These are phyloP conservation scores for Mycena rosella DNA, from an alignment of 768 basidiomycete species.

Conservation along the genomic window DNA sequence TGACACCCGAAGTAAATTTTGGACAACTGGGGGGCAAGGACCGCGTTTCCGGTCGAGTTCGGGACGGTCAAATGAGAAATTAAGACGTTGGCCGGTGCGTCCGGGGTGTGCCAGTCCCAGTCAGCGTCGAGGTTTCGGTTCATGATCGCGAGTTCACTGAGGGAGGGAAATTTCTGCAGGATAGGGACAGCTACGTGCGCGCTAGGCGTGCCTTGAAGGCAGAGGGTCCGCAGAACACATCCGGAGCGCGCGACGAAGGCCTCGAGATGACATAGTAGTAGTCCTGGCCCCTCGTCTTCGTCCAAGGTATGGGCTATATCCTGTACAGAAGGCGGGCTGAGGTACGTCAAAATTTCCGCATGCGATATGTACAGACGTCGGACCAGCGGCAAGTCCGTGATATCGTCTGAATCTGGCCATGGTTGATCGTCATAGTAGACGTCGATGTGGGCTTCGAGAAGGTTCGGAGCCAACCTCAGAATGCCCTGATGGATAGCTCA, in stretches of 20 bases:
- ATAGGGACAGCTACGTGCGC: not conserved
- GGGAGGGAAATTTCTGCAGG: no score
- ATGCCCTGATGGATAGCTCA: not conserved
- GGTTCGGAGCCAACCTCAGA: slow-evolving; percentile 7
- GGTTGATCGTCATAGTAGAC: not conserved
- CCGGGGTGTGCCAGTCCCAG: not conserved
- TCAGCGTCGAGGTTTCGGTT: not conserved
- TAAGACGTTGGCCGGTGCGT: not conserved
- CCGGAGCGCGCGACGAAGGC: slow-evolving; percentile 1
- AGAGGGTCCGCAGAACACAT: not conserved
- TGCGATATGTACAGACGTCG: not conserved
- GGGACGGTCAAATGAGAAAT: not conserved
- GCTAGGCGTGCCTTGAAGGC: not conserved
- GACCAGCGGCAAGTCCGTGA: not conserved
- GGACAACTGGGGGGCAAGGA: not conserved
- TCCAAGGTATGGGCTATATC: not conserved
- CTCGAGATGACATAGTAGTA: not conserved
- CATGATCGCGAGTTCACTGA: no score
- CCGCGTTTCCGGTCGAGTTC: not conserved
- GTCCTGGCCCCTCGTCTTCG: not conserved
- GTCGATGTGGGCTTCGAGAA: slow-evolving; percentile 2
- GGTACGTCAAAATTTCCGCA: not conserved
- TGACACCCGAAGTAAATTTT: no score
- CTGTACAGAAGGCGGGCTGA: slow-evolving; percentile 1
- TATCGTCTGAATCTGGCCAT: not conserved